Evolutionary conservation across 495 filamentous ascomycete species (phyloP), one percentile per base, ranked within the genome.

Genomic region (Acidomyces sp.): DNA sequence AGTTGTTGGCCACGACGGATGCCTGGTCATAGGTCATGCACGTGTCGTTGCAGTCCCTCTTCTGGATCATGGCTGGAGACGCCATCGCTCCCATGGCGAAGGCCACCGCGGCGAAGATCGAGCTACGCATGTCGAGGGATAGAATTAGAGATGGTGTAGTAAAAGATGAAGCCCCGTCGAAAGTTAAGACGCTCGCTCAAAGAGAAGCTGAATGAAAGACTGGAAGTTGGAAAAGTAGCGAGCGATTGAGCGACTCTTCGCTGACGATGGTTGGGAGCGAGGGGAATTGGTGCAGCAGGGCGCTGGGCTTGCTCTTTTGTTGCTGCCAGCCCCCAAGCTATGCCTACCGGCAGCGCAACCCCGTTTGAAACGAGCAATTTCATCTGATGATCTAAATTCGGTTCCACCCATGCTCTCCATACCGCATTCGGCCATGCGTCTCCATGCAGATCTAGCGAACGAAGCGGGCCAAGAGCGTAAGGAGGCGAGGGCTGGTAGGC

Each of bases 1-100:
- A 46, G 43, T 46, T 46, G 43, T 41, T 35, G 17, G 43, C 43
- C 10, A 46, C 43, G 3, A 15, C n/a, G 3, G 15, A 12, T 16
- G 43, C 43, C 15, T 39, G 27, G 37, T 39, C 43, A 37, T 31
- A 40, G 43, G 36, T 46, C 43, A 46, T 39, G 43, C 43, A 46
- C 19, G 43, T 45, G 42, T 45, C 42, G 42, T 45, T 45, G 42
- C 42, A 45, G 51, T 63, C 65, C 36, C 72, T 69, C 60, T 70
- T 67, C 13, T 17, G 1, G 41, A 73, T 62, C 46, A 60, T 27
- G 19, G 77, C 44, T 6, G 79, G 80, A 34, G 57, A 64, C 40
- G 72, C 76, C 47, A 73, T 49, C 37, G 69, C 71, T 59, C 80
- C 64, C 45, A 73, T 58, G 37, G 78, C 80, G 58, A 71, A 67